These are phyloP conservation scores for Coleophoma crateriformis DNA, from an alignment of 2,329 filamentous ascomycete species.

Conservation along the genomic window DNA sequence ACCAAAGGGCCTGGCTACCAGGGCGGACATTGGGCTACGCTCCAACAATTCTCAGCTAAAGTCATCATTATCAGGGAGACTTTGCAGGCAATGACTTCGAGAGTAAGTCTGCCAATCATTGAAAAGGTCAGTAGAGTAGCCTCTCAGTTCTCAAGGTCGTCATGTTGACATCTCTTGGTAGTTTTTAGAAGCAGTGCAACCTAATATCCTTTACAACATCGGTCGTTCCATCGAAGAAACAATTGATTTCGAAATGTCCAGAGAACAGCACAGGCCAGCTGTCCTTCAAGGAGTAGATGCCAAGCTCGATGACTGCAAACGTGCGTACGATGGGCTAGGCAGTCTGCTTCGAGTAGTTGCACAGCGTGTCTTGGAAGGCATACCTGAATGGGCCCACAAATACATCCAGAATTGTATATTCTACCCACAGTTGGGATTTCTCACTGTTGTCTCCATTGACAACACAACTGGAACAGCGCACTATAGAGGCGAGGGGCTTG, in stretches of 20 bases:
- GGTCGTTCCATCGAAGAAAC: conserved; percentile 67
- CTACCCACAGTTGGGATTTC: conserved; percentile 86
- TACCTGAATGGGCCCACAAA: conserved; percentile 53
- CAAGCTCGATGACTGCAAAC: conserved; percentile 73
- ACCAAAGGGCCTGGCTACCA: conserved; percentile 39
- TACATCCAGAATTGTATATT: conserved; percentile 74
- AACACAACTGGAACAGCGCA: conserved; percentile 49
- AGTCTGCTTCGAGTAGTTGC: conserved; percentile 65
- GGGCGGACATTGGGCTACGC: conserved; percentile 66
- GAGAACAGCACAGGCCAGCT: conserved; percentile 62
- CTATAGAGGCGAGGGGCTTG: conserved; percentile 55
- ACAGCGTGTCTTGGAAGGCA: conserved; percentile 51
- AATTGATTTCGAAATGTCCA: conserved; percentile 74
- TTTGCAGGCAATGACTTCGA: conserved; percentile 50
- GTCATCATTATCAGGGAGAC: conserved; percentile 64
- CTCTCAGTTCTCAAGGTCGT: background rate
- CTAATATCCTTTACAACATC: conserved; percentile 53
- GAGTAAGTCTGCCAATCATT: conserved; percentile 44
- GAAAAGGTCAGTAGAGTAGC: conserved; percentile 37
- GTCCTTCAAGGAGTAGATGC: conserved; percentile 67
- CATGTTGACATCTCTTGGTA: conserved; percentile 23
- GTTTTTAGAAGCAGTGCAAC: conserved; percentile 56
- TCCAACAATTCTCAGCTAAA: conserved; percentile 66
- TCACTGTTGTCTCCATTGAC: conserved; percentile 68
- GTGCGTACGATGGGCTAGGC: conserved; percentile 72